Evolutionary conservation across 2,329 filamentous ascomycete species (phyloP).

Genomic region (Aspergillus amoenus): DNA sequence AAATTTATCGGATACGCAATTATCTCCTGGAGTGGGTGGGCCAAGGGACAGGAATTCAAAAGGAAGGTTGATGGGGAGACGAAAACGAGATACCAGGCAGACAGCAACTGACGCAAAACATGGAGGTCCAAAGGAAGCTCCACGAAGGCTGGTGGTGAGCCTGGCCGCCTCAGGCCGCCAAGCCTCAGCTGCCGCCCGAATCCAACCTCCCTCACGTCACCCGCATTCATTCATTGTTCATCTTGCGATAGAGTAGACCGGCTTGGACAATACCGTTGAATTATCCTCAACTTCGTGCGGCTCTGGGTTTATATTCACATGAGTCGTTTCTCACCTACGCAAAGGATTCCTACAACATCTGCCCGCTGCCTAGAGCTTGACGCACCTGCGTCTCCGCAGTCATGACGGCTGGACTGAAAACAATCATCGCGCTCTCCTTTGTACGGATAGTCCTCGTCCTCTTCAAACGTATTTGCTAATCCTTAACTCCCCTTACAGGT

Average conservation of each 20-base stretch:
- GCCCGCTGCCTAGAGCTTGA: conserved; percentile 16
- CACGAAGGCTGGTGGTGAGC: conserved; percentile 8
- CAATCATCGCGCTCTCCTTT: conserved; percentile 98
- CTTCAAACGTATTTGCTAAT: neutral
- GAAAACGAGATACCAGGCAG: conserved; percentile 27
- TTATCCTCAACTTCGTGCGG: neutral
- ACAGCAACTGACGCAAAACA: conserved; percentile 33
- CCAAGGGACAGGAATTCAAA: conserved; percentile 3
- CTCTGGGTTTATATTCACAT: neutral
- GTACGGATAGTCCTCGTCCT: conserved; percentile 50
- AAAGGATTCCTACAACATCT: conserved; percentile 2
- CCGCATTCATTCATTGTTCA: conserved; percentile 2
- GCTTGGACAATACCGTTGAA: neutral
- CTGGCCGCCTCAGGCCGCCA: conserved; percentile 20
- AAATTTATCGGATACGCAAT: neutral
- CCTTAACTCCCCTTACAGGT: conserved; percentile 52
- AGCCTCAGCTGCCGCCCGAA: conserved; percentile 15
- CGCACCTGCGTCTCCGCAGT: conserved; percentile 29
- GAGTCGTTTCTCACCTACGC: neutral
- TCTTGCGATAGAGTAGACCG: neutral
- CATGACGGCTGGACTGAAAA: conserved; percentile 88
- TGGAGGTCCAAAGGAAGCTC: conserved; percentile 5
- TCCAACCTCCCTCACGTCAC: conserved; percentile 30
- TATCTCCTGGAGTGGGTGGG: neutral
- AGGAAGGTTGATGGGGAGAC: conserved; percentile 13